Evolutionary conservation across 257 asterid species (phyloP).

Genomic region (Euphrasia confusa): DNA sequence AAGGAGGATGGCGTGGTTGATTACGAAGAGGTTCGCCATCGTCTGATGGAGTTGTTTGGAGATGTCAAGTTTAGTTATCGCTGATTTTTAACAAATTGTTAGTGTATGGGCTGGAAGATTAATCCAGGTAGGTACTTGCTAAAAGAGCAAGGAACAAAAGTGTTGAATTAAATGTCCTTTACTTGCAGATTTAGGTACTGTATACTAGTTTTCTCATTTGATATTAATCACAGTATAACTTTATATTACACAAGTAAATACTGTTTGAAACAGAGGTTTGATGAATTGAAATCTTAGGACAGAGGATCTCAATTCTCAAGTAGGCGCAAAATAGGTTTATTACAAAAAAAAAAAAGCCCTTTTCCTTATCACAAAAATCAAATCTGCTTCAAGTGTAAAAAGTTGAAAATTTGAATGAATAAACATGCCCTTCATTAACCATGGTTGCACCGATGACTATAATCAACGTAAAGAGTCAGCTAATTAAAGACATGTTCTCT

Average conservation of each 20-base stretch:
- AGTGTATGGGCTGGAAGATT: background rate
- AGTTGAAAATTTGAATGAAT: too few species aligned
- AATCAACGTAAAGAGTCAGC: too few species aligned
- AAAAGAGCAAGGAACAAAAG: background rate
- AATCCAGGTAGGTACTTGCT: background rate
- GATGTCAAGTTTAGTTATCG: conserved; percentile 28
- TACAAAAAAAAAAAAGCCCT: background rate
- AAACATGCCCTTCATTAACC: too few species aligned
- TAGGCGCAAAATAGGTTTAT: background rate
- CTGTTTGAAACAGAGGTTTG: too few species aligned
- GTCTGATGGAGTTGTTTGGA: conserved; percentile 48
- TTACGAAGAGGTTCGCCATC: conserved; percentile 41
- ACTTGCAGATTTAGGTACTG: background rate
- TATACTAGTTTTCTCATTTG: background rate
- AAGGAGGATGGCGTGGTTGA: conserved; percentile 39
- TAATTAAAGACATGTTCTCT: too few species aligned
- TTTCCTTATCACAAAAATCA: background rate
- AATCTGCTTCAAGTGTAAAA: too few species aligned
- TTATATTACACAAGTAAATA: background rate
- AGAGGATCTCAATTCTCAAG: background rate
- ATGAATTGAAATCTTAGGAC: background rate
- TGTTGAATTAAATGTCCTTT: background rate
- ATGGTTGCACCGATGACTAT: too few species aligned
- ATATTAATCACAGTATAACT: too few species aligned
- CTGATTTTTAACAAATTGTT: background rate